Base-by-base conservation (phyloP, 371 early-diverging fungal genomes). In the Chytridiales sp. region DNA sequence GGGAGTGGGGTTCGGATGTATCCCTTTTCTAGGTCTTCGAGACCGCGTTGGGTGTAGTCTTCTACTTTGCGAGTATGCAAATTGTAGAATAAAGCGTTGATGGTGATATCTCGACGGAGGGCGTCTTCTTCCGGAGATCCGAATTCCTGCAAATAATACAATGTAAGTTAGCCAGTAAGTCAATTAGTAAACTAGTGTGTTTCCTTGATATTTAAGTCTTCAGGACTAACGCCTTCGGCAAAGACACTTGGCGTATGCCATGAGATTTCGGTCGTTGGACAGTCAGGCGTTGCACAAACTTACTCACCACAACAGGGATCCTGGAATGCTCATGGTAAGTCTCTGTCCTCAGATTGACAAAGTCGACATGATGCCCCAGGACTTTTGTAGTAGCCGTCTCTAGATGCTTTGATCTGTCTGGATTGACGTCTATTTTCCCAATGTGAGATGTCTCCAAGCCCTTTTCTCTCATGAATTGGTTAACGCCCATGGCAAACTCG, bases 61-160 rank as follows among this genome's bases (percentile, higher is more conserved):
- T 99, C 99, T 1, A 99, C 90, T 36, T 76, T 31, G 1, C 72
- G 65, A 0, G 94, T 90, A 63, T 91, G 87, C 22, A 99, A 79
- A 74, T 99, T 99, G 77, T 95, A 99, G 63, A 99, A 99, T 47
- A 99, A 78, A 27, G 99, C 85, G 67, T 99, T 99, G 73, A 99
- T 97, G 17, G 99, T 99, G 5, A 90, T 90, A 75, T 99, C 99
- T 30, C 99, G 82, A 6, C 99, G 89, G 38, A 84, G 76, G 1
- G 99, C 97, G 75, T 99, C 99, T 64, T 99, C 91, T n/a, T 75
- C 53, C 0, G 99, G 94, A 21, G 97, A 93, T 4, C 99, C 99
- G 70, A 90, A 92, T 38, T 78, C 83, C 86, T 93, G 68, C 4
- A 17, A n/a, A 43, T 27, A n/a, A 6, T 4, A 3, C 36, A 5